Percentiles rank a stretch among this genome's conserved stretches.
Conservation (phyloP, 805 yeast genomes). For the Schizosaccharomyces cryophilus region DNA sequence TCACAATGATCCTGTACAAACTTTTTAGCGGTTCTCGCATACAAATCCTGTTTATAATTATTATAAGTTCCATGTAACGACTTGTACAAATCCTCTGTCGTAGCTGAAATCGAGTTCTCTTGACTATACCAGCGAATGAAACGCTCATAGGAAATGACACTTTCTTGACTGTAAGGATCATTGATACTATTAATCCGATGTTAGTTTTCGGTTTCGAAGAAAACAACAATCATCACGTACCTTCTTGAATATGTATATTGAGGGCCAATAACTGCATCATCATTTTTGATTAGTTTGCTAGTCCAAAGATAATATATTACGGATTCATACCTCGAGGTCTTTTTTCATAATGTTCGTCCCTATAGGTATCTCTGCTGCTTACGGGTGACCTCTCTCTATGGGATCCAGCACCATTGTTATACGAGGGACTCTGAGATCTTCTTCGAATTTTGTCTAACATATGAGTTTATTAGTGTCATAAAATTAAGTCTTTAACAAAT, state of each 20-base stretch:
- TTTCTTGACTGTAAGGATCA: neutral
- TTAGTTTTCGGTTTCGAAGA: too few species aligned
- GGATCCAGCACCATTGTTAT: neutral
- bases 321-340: neutral
- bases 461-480: neutral
- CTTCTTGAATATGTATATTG: neutral
- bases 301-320: neutral
- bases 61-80: slow-evolving; percentile 5
- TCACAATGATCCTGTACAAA: slow-evolving; percentile 7
- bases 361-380: neutral
- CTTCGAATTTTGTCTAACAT: neutral
- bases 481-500: neutral
- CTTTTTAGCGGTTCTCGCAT: slow-evolving; percentile 8
- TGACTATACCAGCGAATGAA: neutral
- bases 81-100: neutral
- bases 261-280: neutral
- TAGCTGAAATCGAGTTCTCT: neutral
- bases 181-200: neutral
- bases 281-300: neutral
- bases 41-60: slow-evolving; percentile 6
- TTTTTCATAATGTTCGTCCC: neutral
- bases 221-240: neutral
- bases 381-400: neutral
- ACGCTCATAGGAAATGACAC: neutral
- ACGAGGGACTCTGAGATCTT: neutral